Evolutionary conservation across 2,329 filamentous ascomycete genomes (phyloP), one percentile per base, ranked within the genome.

Genomic region (Diplodia intermedia): DNA sequence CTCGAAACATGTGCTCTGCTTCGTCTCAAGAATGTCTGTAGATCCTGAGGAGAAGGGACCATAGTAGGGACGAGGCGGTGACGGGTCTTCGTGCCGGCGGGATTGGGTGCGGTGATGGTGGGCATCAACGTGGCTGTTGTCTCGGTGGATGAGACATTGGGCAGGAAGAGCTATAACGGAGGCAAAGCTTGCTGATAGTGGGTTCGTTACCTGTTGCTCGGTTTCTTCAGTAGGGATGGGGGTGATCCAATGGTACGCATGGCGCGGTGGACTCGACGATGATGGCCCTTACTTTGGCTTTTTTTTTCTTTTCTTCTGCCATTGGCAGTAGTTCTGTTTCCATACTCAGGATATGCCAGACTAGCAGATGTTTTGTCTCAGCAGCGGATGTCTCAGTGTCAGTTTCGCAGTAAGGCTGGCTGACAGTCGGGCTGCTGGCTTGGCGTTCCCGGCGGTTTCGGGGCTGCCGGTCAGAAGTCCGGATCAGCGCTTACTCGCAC

Each of bases 401-500:
- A 47, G 43, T 47, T 20, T 47, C 43, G 43, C 43, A 47, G 43
- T 47, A 47, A 47, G 43, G 43, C 43, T 47, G n/a, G 43, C 18
- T 20, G 43, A 20, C 43, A 47, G 43, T 47, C 43, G 7, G 43
- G 43, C 43, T 47, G 43, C 43, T 47, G 43, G 43, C 43, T 47
- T 47, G 43, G 43, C 43, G 43, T 20, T 20, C 43, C 23, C 43
- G 43, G 43, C 9, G 14, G 43, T 47, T 47, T 47, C 18, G 43
- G 43, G 43, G 43, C 43, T 47, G 43, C n/a, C 43, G 43, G 43
- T 47, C 18, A n/a, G 14, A 47, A 47, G 7, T 47, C 43, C 43
- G 43, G 43, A 47, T 47, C 43, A 47, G 43, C 43, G 43, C 43
- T 47, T 47, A 47, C 43, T n/a, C 43, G 43, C 43, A 47, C 43